A percentile compares a stretch with the other conserved stretches of the same genome.
Evolutionary conservation across 306 rosid genomes (phyloP).

Genomic region (Oxytropis ochrocephala): DNA sequence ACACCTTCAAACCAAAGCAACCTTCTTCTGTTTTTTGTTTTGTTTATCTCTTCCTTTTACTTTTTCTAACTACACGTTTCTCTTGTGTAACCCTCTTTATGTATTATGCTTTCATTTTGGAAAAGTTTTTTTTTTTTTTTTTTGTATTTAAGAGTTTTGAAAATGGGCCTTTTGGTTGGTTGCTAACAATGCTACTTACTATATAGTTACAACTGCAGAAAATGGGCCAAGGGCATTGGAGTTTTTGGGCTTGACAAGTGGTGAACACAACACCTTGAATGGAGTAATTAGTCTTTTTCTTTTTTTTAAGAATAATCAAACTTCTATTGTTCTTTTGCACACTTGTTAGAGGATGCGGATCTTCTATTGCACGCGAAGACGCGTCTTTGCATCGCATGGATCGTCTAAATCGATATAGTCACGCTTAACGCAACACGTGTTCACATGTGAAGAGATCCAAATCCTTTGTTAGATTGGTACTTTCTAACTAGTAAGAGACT

Average conservation of each 20-base stretch:
- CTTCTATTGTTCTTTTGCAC: not conserved
- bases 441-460: too few species aligned
- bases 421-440: too few species aligned
- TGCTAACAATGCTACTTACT: not conserved
- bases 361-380: too few species aligned
- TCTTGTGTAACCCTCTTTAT: not conserved
- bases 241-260: constrained; percentile 64
- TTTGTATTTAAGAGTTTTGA: not conserved
- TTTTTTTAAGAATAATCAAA: not conserved
- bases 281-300: constrained; percentile 30
- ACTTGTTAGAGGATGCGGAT: too few species aligned
- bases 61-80: not conserved
- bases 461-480: not conserved
- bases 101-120: not conserved
- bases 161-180: constrained; percentile 13
- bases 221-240: constrained; percentile 82
- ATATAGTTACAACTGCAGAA: constrained; percentile 88
- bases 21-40: not conserved
- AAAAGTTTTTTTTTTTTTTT: not conserved
- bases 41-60: not conserved
- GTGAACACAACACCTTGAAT: constrained; percentile 31
- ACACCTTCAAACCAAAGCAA: not conserved
- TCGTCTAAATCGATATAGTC: too few species aligned
- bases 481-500: constrained; percentile 8
- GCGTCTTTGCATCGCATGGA: too few species aligned